phyloP scores from a whole-genome alignment of 495 filamentous ascomycete genomes.

The Hypoxylon trugodes region DNA sequence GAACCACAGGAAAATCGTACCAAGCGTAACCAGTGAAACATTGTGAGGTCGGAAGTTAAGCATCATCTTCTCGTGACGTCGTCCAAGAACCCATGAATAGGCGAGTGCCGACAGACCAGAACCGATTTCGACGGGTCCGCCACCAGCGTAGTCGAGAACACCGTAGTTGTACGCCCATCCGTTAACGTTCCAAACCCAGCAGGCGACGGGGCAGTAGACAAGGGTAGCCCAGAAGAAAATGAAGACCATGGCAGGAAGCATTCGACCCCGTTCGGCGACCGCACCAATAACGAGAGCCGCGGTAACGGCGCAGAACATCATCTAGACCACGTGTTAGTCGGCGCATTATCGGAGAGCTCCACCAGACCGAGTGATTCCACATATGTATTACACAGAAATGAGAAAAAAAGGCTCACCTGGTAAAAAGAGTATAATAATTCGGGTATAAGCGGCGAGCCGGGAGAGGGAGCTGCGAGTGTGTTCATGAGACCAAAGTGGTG shows the following conservation, averaged over 20 bases:
- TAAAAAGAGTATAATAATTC: slow-evolving; percentile 96
- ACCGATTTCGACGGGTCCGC: slow-evolving; percentile 96
- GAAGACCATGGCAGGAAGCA: slow-evolving; percentile 96
- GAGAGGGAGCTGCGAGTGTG: slow-evolving; percentile 78
- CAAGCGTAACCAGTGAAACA: slow-evolving; percentile 94
- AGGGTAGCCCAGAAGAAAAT: slow-evolving; percentile 95
- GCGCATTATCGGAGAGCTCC: slow-evolving; percentile 18
- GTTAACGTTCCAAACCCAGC: slow-evolving; percentile 94
- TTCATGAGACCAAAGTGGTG: slow-evolving; percentile 84
- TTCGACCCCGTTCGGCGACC: slow-evolving; percentile 90
- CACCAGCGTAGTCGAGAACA: slow-evolving; percentile 95
- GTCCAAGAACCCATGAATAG: slow-evolving; percentile 94
- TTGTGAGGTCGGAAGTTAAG: slow-evolving; percentile 96
- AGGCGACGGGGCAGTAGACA: slow-evolving; percentile 95
- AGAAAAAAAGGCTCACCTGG: slow-evolving; percentile 74
- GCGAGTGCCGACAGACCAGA: slow-evolving; percentile 93
- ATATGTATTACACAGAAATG: slow-evolving; percentile 70
- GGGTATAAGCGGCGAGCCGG: slow-evolving; percentile 81
- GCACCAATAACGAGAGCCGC: slow-evolving; percentile 92
- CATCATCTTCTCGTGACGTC: slow-evolving; percentile 99
- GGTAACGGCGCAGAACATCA: slow-evolving; percentile 96
- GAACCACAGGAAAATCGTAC: slow-evolving; percentile 96
- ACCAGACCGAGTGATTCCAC: slow-evolving; percentile 44
- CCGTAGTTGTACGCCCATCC: slow-evolving; percentile 94
- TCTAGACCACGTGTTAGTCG: slow-evolving; percentile 57